These are phyloP conservation scores for Xylogone sp. DNA, from an alignment of 2,329 filamentous ascomycete species.

Conservation along the genomic window DNA sequence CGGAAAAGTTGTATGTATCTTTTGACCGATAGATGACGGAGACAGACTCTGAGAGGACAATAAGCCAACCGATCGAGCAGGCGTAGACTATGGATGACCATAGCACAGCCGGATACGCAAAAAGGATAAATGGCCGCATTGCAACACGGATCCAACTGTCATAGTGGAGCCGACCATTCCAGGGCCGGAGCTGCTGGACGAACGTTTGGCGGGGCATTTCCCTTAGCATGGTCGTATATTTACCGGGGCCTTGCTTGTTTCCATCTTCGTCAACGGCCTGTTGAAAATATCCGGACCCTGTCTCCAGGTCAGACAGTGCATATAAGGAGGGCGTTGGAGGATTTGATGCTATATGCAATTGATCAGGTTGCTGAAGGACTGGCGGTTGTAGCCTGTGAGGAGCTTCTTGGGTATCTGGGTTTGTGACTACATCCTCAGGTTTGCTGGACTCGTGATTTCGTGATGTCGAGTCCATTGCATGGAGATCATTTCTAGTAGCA, in stretches of 20 bases:
- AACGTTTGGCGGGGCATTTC: slow-evolving; percentile 68
- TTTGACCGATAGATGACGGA: slow-evolving; percentile 71
- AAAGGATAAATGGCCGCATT: slow-evolving; percentile 78
- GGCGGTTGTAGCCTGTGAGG: too few species aligned
- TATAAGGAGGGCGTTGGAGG: background rate
- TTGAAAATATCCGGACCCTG: background rate
- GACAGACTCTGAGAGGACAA: slow-evolving; percentile 87
- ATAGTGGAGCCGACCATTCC: slow-evolving; percentile 71
- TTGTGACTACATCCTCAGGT: background rate
- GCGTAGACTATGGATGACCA: slow-evolving; percentile 86
- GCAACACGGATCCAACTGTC: slow-evolving; percentile 80
- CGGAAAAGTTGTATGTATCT: slow-evolving; percentile 72
- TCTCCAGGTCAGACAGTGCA: background rate
- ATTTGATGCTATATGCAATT: background rate
- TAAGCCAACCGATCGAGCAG: slow-evolving; percentile 90
- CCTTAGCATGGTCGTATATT: slow-evolving; percentile 70
- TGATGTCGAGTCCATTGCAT: background rate
- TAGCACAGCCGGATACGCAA: slow-evolving; percentile 80
- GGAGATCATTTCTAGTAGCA: background rate
- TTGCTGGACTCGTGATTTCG: background rate
- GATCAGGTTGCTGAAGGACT: background rate
- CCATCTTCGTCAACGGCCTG: background rate
- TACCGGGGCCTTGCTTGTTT: slow-evolving; percentile 4
- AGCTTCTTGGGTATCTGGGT: too few species aligned
- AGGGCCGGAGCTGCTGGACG: slow-evolving; percentile 68